Evolutionary conservation across 345 rosid species (phyloP).

Genomic region (Eucalyptus cladocalyx): DNA sequence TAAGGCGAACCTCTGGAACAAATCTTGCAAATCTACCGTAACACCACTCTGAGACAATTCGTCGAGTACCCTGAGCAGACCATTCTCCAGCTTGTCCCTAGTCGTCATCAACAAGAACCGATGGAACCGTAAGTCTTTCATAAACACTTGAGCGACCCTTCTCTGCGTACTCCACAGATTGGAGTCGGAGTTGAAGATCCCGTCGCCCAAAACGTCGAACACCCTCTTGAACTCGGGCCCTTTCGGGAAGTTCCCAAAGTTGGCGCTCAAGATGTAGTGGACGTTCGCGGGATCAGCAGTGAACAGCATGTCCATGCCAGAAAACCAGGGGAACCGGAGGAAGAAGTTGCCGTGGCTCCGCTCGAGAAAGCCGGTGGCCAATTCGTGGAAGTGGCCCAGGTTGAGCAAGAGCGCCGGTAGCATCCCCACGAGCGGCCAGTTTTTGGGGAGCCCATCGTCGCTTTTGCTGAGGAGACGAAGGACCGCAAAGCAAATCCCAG

Average conservation of each 20-base stretch:
- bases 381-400: slow-evolving; percentile 19
- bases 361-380: slow-evolving; percentile 4
- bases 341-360: slow-evolving; percentile 3
- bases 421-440: slow-evolving; percentile 51
- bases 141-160: slow-evolving; percentile 10
- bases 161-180: slow-evolving; percentile 38
- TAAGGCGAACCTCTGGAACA: neutral
- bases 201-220: slow-evolving; percentile 48
- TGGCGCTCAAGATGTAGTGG: slow-evolving; percentile 42
- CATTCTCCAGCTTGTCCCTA: slow-evolving; percentile 15
- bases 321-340: slow-evolving; percentile 22
- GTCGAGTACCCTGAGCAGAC: slow-evolving; percentile 33
- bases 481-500: slow-evolving; percentile 14
- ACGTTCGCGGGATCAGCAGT: slow-evolving; percentile 47
- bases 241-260: slow-evolving; percentile 50
- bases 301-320: slow-evolving; percentile 9
- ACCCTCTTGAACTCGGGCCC: slow-evolving; percentile 37
- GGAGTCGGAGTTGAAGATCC: slow-evolving; percentile 36
- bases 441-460: slow-evolving; percentile 2
- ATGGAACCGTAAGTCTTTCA: slow-evolving; percentile 15
- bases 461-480: neutral
- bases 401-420: slow-evolving; percentile 19
- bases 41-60: slow-evolving; percentile 6
- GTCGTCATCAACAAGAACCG: slow-evolving; percentile 3
- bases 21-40: slow-evolving; percentile 25